Conservation (phyloP, 441 rosid genomes). For the Eutrema salsugineum region DNA sequence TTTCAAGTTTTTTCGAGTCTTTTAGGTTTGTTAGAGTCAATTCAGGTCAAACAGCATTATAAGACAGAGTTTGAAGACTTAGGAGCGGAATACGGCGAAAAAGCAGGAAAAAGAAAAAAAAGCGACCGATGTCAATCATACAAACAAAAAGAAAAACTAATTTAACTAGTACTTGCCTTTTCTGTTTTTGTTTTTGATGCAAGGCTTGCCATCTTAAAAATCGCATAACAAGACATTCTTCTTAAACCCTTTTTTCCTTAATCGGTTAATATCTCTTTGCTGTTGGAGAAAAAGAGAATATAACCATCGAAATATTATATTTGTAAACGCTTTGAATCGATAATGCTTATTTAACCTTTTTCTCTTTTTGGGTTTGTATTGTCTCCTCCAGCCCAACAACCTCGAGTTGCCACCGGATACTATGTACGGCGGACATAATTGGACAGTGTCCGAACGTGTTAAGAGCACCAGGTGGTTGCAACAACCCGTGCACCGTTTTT, state of each 20-base stretch:
- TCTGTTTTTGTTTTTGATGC: too few relatives aligned
- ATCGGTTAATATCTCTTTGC: not conserved
- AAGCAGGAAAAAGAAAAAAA: too few relatives aligned
- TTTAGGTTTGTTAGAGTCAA: too few relatives aligned
- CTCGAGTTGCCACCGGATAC: conserved; percentile 21
- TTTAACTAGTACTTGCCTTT: too few relatives aligned
- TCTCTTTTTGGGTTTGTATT: not conserved
- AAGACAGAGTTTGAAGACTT: too few relatives aligned
- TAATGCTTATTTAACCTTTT: not conserved
- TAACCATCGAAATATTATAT: not conserved
- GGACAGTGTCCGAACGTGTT: conserved; percentile 38
- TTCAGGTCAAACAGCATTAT: too few relatives aligned
- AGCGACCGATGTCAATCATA: too few relatives aligned
- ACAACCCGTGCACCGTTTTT: conserved; percentile 39
- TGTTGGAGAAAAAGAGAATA: not conserved
- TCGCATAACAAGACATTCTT: not conserved
- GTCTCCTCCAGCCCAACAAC: conserved; percentile 26
- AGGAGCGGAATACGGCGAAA: too few relatives aligned
- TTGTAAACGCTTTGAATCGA: not conserved
- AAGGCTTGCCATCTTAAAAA: too few relatives aligned
- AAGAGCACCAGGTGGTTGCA: conserved; percentile 39
- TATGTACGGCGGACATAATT: conserved; percentile 38
- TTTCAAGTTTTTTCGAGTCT: too few relatives aligned
- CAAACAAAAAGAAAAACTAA: too few relatives aligned
- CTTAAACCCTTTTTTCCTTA: too few relatives aligned